Evolutionary conservation across 768 basidiomycete species (phyloP).

Genomic region (Boletus rufocinnamomeus): DNA sequence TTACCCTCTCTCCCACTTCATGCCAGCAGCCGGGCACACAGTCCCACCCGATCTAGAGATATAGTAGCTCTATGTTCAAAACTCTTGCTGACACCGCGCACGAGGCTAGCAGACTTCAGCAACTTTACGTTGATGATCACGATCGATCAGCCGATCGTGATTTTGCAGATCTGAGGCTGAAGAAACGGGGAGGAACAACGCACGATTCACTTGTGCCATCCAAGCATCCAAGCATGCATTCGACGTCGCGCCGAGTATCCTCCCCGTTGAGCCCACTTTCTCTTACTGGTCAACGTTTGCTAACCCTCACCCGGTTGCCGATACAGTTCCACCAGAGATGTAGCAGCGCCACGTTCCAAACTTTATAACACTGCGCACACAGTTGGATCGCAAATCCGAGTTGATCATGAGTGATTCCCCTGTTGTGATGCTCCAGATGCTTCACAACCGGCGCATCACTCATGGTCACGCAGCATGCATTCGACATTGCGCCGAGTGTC

Average conservation of each 20-base stretch:
- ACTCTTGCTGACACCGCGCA: background rate
- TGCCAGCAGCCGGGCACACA: background rate
- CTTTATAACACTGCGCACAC: background rate
- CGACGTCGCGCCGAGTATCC: background rate
- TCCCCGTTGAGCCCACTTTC: background rate
- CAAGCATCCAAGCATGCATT: background rate
- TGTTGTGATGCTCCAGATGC: background rate
- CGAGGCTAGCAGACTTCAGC: background rate
- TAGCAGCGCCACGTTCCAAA: background rate
- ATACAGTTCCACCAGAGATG: too few species aligned
- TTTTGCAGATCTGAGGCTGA: too few species aligned
- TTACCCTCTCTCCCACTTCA: background rate
- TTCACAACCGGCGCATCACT: background rate
- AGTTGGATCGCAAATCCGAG: background rate
- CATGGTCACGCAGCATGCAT: background rate
- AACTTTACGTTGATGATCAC: background rate
- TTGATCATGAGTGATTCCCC: background rate
- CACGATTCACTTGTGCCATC: background rate
- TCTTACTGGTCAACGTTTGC: background rate
- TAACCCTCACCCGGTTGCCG: background rate
- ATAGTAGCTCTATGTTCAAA: background rate
- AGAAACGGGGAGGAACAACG: too few species aligned
- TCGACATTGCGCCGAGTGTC: background rate
- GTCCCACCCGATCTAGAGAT: background rate
- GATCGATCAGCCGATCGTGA: background rate